Base-by-base conservation (phyloP, 1,284 basidiomycete species). In the Anthracocystis setariae region DNA sequence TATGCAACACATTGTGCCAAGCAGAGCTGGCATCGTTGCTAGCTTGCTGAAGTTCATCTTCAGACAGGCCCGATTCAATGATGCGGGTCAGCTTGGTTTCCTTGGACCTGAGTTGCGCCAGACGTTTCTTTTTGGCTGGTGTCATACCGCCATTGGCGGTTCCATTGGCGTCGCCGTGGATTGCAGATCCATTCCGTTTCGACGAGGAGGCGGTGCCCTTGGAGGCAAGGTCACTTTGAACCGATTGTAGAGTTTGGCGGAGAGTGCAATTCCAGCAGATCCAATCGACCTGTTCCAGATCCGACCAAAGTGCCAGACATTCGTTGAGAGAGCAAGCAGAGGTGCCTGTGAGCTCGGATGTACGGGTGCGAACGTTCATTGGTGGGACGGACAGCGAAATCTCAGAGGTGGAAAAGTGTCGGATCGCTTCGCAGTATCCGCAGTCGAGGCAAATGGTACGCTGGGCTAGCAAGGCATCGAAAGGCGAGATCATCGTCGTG, bases 211-310 rank as follows among this genome's bases (percentile, higher is more conserved):
- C 5, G 0, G 58, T 18, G 21, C 33, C 45, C 15, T 62, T 62
- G 38, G 40, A n/a, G 5, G 58, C 50, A 9, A 71, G 18, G n/a
- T 71, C 63, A 8, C 29, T 25, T 29, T 46, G 42, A 37, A 67
- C 50, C 8, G 35, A 45, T 5, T 42, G 50, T 9, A 68, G 44
- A 5, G 77, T 80, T 5, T 53, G 59, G 17, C 45, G 63, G 21
- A 82, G 46, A 15, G 70, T 80, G 46, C 81, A 82, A n/a, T 72
- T 69, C 65, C 72, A 74, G 58, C 81, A 82, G 23, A 69, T 70
- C 81, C 81, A 82, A 18, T 82, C 80, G 8, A 82, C 69, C 42
- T 66, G 65, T 47, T 82, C 81, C 37, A 82, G 54, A 45, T 76
- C 60, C 21, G 70, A 69, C 78, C 79, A 81, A 18, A 59, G 24